Base-by-base conservation (phyloP, 2,329 filamentous ascomycete genomes). In the Epicoccum sorghinum region DNA sequence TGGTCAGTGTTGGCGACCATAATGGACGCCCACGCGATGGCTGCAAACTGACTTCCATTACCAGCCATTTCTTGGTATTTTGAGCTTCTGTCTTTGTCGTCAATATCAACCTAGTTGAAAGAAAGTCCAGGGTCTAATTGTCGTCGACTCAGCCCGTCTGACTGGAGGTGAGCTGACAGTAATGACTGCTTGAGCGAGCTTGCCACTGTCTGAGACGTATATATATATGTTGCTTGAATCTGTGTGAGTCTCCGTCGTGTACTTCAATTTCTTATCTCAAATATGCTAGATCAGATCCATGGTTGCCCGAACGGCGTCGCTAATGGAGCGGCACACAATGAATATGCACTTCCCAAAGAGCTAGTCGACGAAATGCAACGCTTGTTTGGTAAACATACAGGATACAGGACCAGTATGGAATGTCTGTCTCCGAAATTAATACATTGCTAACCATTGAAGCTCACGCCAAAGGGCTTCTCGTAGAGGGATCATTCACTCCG, bases 391-490 rank as follows among this genome's bases (percentile, higher is more conserved):
- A 56, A 56, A 12, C 47, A 56, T 30, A 6, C 29, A 27, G 53
- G 53, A 10, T 56, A 52, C 14, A 35, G 53, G 4, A 56, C 53
- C 18, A 56, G 53, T 52, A 36, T 6, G 40, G 9, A 32, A 8
- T 7, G 5, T 10, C 18, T 8, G 33, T 9, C 12, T 6, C 9
- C 4, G n/a, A n/a, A 5, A 4, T 0, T 18, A 7, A 8, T 3
- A 18, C 14, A n/a, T 36, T 25, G 12, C 29, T 56, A 4, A 47
- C 7, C 12, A 13, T 38, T 3, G 8, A 13, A 56, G 53, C 53
- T 25, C 53, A 56, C 9, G 53, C 53, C 38, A 56, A 56, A 41
- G 53, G 53, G 27, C 53, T 56, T 13, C 48, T 56, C 6, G 53
- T 56, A 13, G 48, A 56, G 40, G 53, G 53, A 13, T 40, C 38